Base-by-base conservation (phyloP, 768 basidiomycete species). In the Mycena capillaripes region DNA sequence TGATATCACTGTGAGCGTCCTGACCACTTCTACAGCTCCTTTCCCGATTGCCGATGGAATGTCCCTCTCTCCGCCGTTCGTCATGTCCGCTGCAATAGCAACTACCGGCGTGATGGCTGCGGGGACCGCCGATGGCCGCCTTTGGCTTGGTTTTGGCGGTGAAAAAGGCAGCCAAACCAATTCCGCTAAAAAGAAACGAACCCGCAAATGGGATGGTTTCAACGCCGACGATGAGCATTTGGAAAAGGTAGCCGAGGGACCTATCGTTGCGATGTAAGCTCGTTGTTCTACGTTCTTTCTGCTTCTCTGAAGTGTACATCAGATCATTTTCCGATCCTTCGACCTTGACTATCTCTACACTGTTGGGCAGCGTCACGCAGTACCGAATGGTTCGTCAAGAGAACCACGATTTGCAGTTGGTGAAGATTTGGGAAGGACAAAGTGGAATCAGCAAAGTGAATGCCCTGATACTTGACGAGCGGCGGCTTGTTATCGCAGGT, bases 191-290 rank as follows among this genome's bases (percentile, higher is more conserved):
- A 91, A 90, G 81, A 90, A 88, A 76, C 83, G 87, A 70, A 84
- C 84, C 40, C 88, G 90, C 69, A 93, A 89, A 76, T 96, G 95
- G 94, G 89, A 90, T 70, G 95, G 95, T 3, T 81, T 95, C 27
- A 84, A 85, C 57, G 79, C 78, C 29, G 84, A 87, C 0, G 85
- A 85, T 52, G 86, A 86, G 25, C 58, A 86, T 48, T 76, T 87
- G 32, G 73, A 82, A 50, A 87, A 90, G 66, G 84, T 91, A 21
- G 92, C 91, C 2, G 89, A 93, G 69, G 95, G 94, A 0, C 95
- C 95, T 27, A 82, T 96, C 32, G 92, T 93, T 53, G 89, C 89
- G 12, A 72, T 93, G 95, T 94, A 79, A 64, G 90, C 44, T n/a
- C 29, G 25, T 42, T 60, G 29, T 56, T 59, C n/a, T n/a, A n/a